Percentiles rank a stretch among this genome's conserved stretches.
phyloP scores from a whole-genome alignment of 768 basidiomycete species.

The Asterophora lycoperdoides region DNA sequence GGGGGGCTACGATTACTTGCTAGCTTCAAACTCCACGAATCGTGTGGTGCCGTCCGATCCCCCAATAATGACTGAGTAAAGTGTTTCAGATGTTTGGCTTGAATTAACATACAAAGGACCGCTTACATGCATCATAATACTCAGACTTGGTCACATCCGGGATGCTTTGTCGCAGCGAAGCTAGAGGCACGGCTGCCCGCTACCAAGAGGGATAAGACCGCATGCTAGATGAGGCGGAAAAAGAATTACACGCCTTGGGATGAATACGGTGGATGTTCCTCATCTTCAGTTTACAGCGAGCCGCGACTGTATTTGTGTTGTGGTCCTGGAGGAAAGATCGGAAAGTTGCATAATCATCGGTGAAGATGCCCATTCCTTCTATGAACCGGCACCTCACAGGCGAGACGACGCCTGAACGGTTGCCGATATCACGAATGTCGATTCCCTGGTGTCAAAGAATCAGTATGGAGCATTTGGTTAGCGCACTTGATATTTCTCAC shows the following conservation, averaged over 20 bases:
- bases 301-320: slow-evolving; percentile 14
- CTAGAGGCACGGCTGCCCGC: slow-evolving; percentile 26
- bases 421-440: background rate
- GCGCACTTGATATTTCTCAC: slow-evolving; percentile 6
- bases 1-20: background rate
- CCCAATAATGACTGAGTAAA: slow-evolving; percentile 18
- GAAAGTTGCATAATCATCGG: slow-evolving; percentile 23
- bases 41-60: slow-evolving; percentile 20
- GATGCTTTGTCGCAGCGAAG: slow-evolving; percentile 18
- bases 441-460: slow-evolving; percentile 1
- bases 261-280: slow-evolving; percentile 22
- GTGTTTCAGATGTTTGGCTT: background rate
- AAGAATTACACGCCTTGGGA: slow-evolving; percentile 22
- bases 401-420: background rate
- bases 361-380: slow-evolving; percentile 16
- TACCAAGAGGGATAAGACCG: background rate
- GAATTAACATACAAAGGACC: background rate
- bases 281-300: slow-evolving; percentile 17
- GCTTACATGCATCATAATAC: slow-evolving; percentile 28
- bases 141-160: slow-evolving; percentile 27
- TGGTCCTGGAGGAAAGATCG: slow-evolving; percentile 22
- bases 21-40: slow-evolving; percentile 22
- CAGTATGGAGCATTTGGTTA: background rate
- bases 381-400: background rate
- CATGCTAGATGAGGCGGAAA: background rate